Base-by-base conservation (phyloP, 768 basidiomycete species). In the Psilocybe cubensis region DNA sequence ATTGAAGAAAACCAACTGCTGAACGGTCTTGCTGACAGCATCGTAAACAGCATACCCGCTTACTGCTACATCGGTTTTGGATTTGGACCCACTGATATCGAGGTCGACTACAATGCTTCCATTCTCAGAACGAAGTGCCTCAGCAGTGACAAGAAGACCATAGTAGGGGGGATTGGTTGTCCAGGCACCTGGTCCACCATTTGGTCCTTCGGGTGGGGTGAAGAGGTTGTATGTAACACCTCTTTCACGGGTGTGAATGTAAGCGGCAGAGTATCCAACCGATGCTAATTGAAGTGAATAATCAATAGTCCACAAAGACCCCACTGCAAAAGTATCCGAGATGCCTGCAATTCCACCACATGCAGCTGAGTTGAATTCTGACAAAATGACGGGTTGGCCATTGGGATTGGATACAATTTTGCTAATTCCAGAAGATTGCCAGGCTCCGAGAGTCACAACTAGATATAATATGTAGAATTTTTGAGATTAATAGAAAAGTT, bases 31-130 rank as follows among this genome's bases (percentile, higher is more conserved):
- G 44, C 74, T 74, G 14, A 67, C 68, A 27, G 82, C 74, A 58
- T 88, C 83, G 72, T 86, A 86, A 25, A 88, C 68, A 6, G 81
- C 84, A 65, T 90, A 89, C 24, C 81, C 75, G 58, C 81, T 78
- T 33, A 74, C 74, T 20, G 76, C 77, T 28, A 77, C 73, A 60
- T 68, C 72, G 12, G 64, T 64, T 54, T 78, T 69, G 17, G 63
- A 63, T 52, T 48, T 72, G 6, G 80, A 82, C 35, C 72, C 70
- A n/a, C 60, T 63, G 49, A 83, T 63, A 58, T 80, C 70, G n/a
- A 85, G 71, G 58, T 83, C 83, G 11, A 72, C 65, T 25, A 83
- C 80, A 18, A 77, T 72, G 56, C 66, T 73, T 2, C 80, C 81
- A 47, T 76, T 75, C 6, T 68, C 63, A 6, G 73, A 72, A 43